Conservation (phyloP, 208 protist species). For the Crithidia brevicula region DNA sequence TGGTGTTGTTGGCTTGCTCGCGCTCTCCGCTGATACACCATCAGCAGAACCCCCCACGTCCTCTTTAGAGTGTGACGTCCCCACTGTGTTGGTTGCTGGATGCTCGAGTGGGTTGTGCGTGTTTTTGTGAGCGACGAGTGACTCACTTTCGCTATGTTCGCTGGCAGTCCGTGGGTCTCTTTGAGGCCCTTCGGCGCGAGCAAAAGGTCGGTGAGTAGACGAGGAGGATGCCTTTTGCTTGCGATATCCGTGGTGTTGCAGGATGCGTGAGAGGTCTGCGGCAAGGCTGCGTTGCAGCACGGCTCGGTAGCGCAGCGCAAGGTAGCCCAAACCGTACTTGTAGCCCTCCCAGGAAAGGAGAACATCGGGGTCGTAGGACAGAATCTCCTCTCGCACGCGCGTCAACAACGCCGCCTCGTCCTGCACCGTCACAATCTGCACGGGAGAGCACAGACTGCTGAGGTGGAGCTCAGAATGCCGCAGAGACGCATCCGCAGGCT, state of each 20-base stretch:
- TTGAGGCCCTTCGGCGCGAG: no score
- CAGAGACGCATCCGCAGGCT: background rate
- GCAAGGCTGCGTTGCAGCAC: conserved; percentile 56
- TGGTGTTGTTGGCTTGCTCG: background rate
- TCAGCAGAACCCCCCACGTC: no score
- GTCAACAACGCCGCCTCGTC: conserved; percentile 57
- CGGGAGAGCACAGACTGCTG: conserved; percentile 21
- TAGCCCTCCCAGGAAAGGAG: conserved; percentile 80
- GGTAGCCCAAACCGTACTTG: conserved; percentile 68
- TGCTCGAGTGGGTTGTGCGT: no score
- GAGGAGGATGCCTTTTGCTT: background rate
- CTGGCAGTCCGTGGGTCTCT: no score
- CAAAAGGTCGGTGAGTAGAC: no score
- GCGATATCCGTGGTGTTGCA: conserved; percentile 1
- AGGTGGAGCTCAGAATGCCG: conserved; percentile 3
- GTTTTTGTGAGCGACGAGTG: no score
- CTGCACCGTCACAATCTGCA: conserved; percentile 45
- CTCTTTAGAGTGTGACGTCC: no score
- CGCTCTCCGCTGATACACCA: background rate
- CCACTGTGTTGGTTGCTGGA: no score
- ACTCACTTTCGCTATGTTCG: no score
- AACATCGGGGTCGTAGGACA: conserved; percentile 66
- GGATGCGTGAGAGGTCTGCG: conserved; percentile 57
- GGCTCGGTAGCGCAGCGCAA: conserved; percentile 63
- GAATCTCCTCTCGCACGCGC: conserved; percentile 48